phyloP scores from a whole-genome alignment of 257 asterid species.

The Solanum habrochaites region DNA sequence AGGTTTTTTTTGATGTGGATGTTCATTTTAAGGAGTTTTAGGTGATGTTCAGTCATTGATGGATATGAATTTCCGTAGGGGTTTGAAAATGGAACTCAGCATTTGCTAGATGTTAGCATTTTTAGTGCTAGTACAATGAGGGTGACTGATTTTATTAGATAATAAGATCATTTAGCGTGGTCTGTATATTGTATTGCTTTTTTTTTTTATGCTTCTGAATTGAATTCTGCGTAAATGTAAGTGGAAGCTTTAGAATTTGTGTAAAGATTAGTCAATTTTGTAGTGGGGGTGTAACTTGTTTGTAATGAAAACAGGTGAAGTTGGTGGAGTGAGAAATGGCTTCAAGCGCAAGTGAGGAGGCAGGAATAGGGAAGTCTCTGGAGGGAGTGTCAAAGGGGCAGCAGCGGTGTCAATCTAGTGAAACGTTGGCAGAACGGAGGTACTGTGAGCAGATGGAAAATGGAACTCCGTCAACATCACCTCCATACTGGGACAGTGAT shows the following conservation, averaged over 20 bases:
- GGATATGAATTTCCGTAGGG: neutral
- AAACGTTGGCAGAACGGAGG: constrained; percentile 72
- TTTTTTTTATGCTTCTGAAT: neutral
- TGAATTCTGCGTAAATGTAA: neutral
- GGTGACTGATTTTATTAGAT: neutral
- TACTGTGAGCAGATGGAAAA: constrained; percentile 72
- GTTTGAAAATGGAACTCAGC: neutral
- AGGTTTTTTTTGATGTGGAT: neutral
- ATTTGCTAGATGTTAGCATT: neutral
- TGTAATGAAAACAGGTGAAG: neutral
- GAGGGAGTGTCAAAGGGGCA: constrained; percentile 46
- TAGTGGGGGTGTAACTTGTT: constrained; percentile 9
- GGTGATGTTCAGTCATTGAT: neutral
- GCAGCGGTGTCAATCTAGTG: constrained; percentile 47
- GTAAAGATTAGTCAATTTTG: neutral
- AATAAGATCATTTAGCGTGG: neutral
- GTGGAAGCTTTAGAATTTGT: neutral
- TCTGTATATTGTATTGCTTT: neutral
- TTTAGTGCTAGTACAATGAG: neutral
- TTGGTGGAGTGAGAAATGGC: constrained; percentile 44
- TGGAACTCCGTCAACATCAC: constrained; percentile 71
- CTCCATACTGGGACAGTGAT: constrained; percentile 84
- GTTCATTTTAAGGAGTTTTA: neutral
- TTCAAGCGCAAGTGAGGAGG: constrained; percentile 33
- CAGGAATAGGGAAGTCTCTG: constrained; percentile 44